phyloP scores from a whole-genome alignment of 2,329 filamentous ascomycete genomes.

The Colletotrichum theobromicola region DNA sequence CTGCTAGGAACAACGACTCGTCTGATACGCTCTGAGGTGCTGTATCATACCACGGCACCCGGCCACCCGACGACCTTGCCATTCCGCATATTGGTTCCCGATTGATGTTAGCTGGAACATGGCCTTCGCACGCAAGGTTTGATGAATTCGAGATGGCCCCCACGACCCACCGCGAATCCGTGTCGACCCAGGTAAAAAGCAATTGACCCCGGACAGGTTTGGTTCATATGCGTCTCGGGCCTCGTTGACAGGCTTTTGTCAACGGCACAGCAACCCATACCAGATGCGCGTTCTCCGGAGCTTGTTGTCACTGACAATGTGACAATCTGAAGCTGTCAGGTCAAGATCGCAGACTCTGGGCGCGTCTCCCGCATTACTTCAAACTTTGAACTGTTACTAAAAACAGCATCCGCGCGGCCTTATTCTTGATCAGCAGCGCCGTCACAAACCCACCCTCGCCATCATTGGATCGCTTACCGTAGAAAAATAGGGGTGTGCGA shows the following conservation, averaged over 20 bases:
- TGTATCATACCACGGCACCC: neutral
- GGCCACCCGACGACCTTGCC: neutral
- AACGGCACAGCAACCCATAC: neutral
- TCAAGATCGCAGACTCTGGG: neutral
- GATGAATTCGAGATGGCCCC: neutral
- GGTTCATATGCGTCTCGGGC: neutral
- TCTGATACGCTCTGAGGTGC: neutral
- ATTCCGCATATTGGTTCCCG: neutral
- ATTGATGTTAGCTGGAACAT: neutral
- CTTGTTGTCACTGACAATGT: neutral
- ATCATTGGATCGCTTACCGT: neutral
- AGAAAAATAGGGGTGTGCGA: neutral
- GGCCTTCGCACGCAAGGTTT: neutral
- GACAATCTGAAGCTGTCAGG: neutral
- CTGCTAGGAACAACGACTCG: neutral
- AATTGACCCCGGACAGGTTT: neutral
- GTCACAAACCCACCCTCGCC: neutral
- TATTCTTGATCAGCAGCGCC: neutral
- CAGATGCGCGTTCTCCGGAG: neutral
- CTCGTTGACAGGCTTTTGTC: neutral
- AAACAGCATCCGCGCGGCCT: neutral
- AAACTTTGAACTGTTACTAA: neutral
- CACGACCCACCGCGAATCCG: neutral
- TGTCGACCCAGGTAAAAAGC: neutral
- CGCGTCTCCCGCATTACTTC: neutral